phyloP scores from a whole-genome alignment of 1,139 yeast genomes.

The Nematodospora anomalae region DNA sequence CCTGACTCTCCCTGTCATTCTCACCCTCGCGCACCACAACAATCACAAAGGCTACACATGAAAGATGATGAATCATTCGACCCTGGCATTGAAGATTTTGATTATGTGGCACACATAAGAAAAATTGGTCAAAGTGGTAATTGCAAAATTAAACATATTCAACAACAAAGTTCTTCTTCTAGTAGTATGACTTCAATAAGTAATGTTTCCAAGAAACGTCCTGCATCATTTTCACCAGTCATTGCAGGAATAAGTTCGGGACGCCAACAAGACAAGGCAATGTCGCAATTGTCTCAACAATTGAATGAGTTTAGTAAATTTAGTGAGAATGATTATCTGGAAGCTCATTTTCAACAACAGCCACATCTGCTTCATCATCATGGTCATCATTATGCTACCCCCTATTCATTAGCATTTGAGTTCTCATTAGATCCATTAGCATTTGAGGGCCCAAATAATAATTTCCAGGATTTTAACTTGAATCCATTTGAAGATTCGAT shows the following conservation, averaged over 20 bases:
- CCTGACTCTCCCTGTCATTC: too few relatives aligned
- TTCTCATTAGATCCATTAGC: conserved; percentile 37
- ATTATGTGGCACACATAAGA: conserved; percentile 66
- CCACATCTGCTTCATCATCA: conserved; percentile 3
- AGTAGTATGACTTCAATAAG: conserved; percentile 14
- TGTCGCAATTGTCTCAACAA: conserved; percentile 14
- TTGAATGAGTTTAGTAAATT: conserved; percentile 11
- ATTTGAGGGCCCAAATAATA: conserved; percentile 33
- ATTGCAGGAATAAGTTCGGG: conserved; percentile 4
- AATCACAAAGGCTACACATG: neutral
- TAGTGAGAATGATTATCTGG: conserved; percentile 7
- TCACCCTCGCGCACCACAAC: conserved; percentile 1
- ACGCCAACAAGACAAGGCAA: conserved; percentile 5
- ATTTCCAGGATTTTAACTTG: conserved; percentile 15
- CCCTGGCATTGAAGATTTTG: conserved; percentile 57
- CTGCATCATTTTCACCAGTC: conserved; percentile 37
- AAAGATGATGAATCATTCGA: conserved; percentile 16
- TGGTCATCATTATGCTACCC: conserved; percentile 6
- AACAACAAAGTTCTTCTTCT: conserved; percentile 1
- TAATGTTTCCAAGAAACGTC: conserved; percentile 25
- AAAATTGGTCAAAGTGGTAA: conserved; percentile 43
- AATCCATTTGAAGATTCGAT: conserved; percentile 10
- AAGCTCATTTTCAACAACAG: conserved; percentile 7
- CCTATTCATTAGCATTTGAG: conserved; percentile 18
- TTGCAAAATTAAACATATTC: conserved; percentile 1